phyloP scores from a whole-genome alignment of 768 basidiomycete species.

The Auricularia sp. region DNA sequence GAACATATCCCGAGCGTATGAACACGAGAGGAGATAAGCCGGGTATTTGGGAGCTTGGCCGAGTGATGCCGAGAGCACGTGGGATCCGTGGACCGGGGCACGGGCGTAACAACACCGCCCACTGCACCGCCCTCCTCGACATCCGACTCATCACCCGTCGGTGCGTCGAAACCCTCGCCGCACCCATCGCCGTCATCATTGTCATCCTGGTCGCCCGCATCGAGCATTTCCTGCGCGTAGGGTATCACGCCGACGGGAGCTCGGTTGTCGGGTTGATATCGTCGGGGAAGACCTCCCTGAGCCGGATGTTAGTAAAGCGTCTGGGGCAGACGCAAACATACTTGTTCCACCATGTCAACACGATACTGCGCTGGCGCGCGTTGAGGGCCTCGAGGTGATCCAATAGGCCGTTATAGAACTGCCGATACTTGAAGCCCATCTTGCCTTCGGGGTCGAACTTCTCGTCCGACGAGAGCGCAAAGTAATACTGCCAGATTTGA shows the following conservation, averaged over 20 bases:
- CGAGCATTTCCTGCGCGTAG: not conserved
- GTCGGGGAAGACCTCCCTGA: not conserved
- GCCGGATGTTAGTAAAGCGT: not conserved
- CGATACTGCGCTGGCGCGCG: not conserved
- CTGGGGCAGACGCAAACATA: not conserved
- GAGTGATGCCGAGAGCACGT: no score
- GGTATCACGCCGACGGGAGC: not conserved
- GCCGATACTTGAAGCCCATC: not conserved
- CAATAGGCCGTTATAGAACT: not conserved
- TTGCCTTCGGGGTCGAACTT: not conserved
- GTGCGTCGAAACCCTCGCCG: not conserved
- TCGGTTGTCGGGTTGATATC: not conserved
- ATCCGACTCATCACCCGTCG: not conserved
- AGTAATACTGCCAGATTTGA: not conserved
- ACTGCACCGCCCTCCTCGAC: not conserved
- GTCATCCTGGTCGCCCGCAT: not conserved
- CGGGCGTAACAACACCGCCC: no score
- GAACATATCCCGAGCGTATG: no score
- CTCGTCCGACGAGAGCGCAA: not conserved
- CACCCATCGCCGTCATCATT: not conserved
- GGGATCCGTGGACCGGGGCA: no score
- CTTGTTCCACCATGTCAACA: not conserved
- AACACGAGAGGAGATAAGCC: no score
- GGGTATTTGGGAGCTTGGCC: no score
- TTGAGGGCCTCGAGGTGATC: not conserved